Base-by-base conservation (phyloP, 2,329 filamentous ascomycete species). In the Helicocarpus griseus region DNA sequence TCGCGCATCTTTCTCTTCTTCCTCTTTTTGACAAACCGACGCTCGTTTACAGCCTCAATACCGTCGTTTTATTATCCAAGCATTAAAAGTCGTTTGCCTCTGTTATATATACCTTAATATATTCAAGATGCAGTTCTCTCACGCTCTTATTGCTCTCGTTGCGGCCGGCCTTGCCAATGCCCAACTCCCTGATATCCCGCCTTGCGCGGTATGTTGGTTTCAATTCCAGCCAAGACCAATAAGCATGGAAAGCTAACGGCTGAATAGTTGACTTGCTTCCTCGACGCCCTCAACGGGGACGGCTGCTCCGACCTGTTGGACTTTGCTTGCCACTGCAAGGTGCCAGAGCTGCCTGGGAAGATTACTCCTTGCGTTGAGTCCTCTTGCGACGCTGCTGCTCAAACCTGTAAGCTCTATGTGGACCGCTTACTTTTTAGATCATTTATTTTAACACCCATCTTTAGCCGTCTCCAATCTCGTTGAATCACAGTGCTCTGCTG, bases 291-390 rank as follows among this genome's bases (percentile, higher is more conserved):
- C 38, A 53, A 51, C 49, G 56, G 41, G 28, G 73, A 76, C 57
- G 74, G 73, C 53, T 77, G 75, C 67, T 56, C 63, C n/a, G 14
- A 51, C 13, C 58, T 77, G 31, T 69, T 65, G 54, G 74, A 77
- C 65, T 77, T 77, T 60, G 68, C 67, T 33, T 76, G 73, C 62
- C 73, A 76, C 63, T 76, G 74, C 65, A 60, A 69, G 60, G 71
- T 74, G 62, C 63, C 72, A 39, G 60, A 65, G 33, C 68, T 77
- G 41, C 60, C 74, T 44, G 50, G 57, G 40, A 51, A 61, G 41
- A 67, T 77, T 53, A 69, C 68, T 52, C 75, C 75, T 40, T 77
- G 75, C 53, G 73, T 77, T 26, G 49, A 74, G 60, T 60, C 63
- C 33, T 65, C 66, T 19, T 77, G 75, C 63, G 56, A 56, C 5